Base-by-base conservation (phyloP, 768 basidiomycete genomes). In the Trametes villosa region DNA sequence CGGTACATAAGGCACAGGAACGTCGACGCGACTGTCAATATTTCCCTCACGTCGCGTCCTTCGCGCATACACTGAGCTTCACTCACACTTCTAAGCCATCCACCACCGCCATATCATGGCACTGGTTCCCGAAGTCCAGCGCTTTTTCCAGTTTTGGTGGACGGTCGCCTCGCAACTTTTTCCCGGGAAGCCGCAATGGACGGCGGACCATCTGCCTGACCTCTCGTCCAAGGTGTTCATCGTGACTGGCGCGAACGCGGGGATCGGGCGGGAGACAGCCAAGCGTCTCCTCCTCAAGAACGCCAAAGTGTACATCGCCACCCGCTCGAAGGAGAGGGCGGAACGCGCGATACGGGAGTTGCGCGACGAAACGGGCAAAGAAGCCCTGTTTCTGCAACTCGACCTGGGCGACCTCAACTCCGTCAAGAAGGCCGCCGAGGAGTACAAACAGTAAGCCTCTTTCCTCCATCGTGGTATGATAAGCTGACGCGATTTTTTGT, bases 271-370 rank as follows among this genome's bases (percentile, higher is more conserved):
- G 60, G 84, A 86, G 67, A 84, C 82, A 1, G 81, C 73, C 9
- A 85, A 83, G 76, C 77, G 72, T 2, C 78, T 86, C 8, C 74
- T 89, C 15, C 36, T 59, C 9, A 83, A 83, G 65, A 82, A 86
- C 68, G 87, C 87, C 8, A 86, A 81, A 48, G 87, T 90, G 0
- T 89, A 90, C 65, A 38, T 88, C 36, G 84, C 82, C 0, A 72
- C 75, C 8, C 79, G 86, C 22, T 78, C 67, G 49, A 58, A 69
- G 48, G 68, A 74, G 38, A 86, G 81, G 60, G 74, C 77, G 2
- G 71, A 76, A 12, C 67, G 64, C 7, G 84, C 83, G 0, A 87
- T 88, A 53, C 57, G 72, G 38, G 80, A 83, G 8, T 72, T 90
- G 54, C 76, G 83, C 64, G 12, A 53, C 20, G 72, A 60, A 47